Base-by-base conservation (phyloP, 1,139 yeast species). In the Sugiyamaella xylanicola region DNA sequence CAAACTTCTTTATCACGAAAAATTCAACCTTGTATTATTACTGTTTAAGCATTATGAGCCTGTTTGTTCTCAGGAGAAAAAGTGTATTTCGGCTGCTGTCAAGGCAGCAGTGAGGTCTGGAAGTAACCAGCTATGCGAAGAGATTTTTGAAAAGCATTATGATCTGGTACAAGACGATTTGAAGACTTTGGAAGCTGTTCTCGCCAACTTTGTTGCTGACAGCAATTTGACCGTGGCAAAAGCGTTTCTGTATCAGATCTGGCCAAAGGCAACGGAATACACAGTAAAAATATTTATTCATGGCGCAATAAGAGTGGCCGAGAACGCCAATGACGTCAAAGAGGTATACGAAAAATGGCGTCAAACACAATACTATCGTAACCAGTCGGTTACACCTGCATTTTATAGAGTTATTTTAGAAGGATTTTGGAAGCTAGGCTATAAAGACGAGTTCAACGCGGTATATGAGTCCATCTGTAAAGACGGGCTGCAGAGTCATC, bases 171-270 rank as follows among this genome's bases (percentile, higher is more conserved):
- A 54, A 20, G 58, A 53, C 43, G 53, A 57, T n/a, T 22, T 54
- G 5, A 36, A 51, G 8, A 54, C 59, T 1, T 49, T 59, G 46
- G 61, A 61, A 39, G 51, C 57, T 2, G 54, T 63, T 41, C 48
- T 65, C 27, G 51, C 57, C 32, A 57, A 56, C 40, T 64, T 63
- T 40, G 47, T 64, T n/a, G 55, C 55, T 7, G 53, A 56, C 42
- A 53, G 61, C 45, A 61, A 64, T 44, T 48, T 65, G 16, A 58
- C 60, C 1, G 62, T 58, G 11, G 68, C 67, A 0, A 55, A 56
- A 51, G 66, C 63, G 29, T 61, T 63, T 52, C 51, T 64, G 17
- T 53, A 59, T 19, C 66, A 64, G 48, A 51, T 63, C 39, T 57
- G 62, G 58, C 48, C 52, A 13, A 37, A 48, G 8, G 60, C 56